Percentiles rank a stretch among this genome's conserved stretches.
Conservation (phyloP, 805 yeast species). For the Isabelozyma rhagii region DNA sequence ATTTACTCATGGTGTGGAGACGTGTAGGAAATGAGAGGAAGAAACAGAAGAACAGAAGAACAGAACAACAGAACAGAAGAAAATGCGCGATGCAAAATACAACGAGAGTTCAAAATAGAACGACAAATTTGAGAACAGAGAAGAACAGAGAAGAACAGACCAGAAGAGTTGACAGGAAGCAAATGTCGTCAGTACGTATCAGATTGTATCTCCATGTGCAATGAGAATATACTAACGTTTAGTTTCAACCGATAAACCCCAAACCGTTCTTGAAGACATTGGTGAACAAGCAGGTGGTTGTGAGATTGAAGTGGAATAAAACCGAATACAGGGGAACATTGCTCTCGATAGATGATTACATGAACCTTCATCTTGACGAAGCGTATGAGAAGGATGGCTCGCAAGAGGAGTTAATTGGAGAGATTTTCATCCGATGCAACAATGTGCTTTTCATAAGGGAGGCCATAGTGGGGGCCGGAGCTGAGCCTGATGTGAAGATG, state of each 20-base stretch:
- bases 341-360: conserved; percentile 82
- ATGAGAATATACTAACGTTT: conserved; percentile 7
- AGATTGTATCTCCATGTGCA: not conserved
- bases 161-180: not conserved
- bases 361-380: conserved; percentile 77
- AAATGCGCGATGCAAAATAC: not conserved
- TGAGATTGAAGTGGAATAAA: conserved; percentile 84
- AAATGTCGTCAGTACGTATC: conserved; percentile 10
- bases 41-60: not conserved
- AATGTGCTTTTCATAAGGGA: conserved; percentile 78
- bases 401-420: conserved; percentile 50
- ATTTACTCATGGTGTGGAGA: conserved; percentile 14
- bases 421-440: conserved; percentile 84
- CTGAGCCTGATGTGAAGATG: not conserved
- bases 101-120: not conserved
- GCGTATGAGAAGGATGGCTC: conserved; percentile 47
- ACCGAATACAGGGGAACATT: conserved; percentile 83
- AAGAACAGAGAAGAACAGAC: not conserved
- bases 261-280: conserved; percentile 84
- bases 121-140: not conserved
- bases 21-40: not conserved
- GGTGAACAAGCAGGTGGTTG: conserved; percentile 65
- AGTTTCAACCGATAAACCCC: conserved; percentile 73
- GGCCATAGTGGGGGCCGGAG: conserved; percentile 5
- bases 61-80: not conserved